Base-by-base conservation (phyloP, 2,329 filamentous ascomycete species). In the Aureobasidium musti region DNA sequence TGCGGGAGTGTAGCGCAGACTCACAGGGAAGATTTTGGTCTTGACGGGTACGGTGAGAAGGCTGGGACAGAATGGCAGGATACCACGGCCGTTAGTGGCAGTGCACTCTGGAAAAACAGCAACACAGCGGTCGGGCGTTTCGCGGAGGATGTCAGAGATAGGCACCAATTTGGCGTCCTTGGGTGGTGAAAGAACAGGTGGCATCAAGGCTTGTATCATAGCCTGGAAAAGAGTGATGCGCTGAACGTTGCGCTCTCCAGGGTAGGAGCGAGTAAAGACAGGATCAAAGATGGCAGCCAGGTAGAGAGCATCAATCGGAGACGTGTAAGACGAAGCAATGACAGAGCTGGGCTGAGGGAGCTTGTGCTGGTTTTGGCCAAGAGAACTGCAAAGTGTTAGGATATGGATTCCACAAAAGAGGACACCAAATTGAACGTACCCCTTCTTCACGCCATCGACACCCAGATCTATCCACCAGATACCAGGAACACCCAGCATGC, bases 381-480 rank as follows among this genome's bases (percentile, higher is more conserved):
- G 82, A 30, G 90, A 85, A 56, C 85, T 86, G 68, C 41, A 66
- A n/a, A 23, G 39, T 56, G 63, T 70, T 53, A 71, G 69, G 37
- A 54, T 11, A 61, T 19, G 10, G n/a, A 21, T 5, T 14, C 30
- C 57, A 17, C 28, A 17, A 47, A 50, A 37, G 14, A 26, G 11
- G 33, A 10, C 33, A 10, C 11, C 5, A n/a, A n/a, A 3, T 39
- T 39, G 14, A 11, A 75, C 82, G 66, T 77, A 93, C 80, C 95
- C 95, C 80, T 92, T 91, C 79, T 91, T 93, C 64, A 99, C 95
- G 67, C 94, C 94, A 77, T 99, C 95, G 71, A 99, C 91, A 78
- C 97, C 94, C n/a, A 99, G 82, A 78, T 99, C 95, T 66, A 97
- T 89, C 94, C 94, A 98, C 92, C 93, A 98, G 67, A 99, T 91